Conservation (phyloP, 345 rosid genomes). For the Lenwebbia sp. region DNA sequence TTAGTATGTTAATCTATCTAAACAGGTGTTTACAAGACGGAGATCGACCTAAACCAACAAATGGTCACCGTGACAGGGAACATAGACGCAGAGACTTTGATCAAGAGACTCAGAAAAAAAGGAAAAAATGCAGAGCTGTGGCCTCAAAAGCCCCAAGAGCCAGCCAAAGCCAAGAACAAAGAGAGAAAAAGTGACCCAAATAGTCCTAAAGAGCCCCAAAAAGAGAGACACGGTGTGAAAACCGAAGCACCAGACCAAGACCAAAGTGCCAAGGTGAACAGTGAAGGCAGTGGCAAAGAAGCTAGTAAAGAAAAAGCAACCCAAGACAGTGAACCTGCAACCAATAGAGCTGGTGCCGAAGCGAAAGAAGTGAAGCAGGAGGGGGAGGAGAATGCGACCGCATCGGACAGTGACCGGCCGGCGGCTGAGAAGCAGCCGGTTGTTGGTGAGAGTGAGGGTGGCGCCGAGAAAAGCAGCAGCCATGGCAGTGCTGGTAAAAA, state of each 20-base stretch:
- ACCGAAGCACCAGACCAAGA: neutral
- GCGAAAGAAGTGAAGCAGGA: neutral
- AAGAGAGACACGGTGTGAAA: neutral
- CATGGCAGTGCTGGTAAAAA: conserved; percentile 2
- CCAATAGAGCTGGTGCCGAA: neutral
- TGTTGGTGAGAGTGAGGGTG: neutral
- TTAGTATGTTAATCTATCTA: neutral
- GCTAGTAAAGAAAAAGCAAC: neutral
- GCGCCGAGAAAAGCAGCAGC: neutral
- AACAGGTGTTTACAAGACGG: conserved; percentile 17
- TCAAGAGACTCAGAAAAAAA: conserved; percentile 5
- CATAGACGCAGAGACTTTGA: conserved; percentile 19
- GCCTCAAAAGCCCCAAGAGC: conserved; percentile 10
- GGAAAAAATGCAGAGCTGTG: conserved; percentile 21
- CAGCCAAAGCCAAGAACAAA: conserved; percentile 3
- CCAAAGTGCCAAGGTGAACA: neutral
- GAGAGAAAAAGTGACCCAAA: neutral
- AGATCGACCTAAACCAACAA: conserved; percentile 24
- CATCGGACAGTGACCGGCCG: neutral
- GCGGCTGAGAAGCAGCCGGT: neutral
- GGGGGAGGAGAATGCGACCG: neutral
- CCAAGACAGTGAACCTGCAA: neutral
- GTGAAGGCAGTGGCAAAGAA: neutral
- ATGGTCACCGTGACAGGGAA: conserved; percentile 18
- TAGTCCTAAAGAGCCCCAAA: neutral